phyloP scores from a whole-genome alignment of 352 stramenopile species.

The Phytophthora palmivora region DNA sequence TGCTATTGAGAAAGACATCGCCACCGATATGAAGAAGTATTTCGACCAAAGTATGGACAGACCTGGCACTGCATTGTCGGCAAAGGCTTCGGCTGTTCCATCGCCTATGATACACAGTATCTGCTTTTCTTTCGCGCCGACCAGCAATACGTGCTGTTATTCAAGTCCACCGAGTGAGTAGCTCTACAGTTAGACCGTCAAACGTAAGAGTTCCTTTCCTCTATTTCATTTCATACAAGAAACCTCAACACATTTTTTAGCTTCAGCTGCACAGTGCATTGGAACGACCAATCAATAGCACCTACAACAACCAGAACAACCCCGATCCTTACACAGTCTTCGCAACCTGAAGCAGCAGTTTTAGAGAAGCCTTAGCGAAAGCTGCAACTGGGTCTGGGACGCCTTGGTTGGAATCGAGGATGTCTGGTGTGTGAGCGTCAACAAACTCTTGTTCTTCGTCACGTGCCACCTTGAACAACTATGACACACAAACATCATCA shows the following conservation, averaged over 20 bases:
- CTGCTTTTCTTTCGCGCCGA: slow-evolving; percentile 89
- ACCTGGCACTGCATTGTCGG: slow-evolving; percentile 96
- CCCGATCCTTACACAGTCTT: slow-evolving; percentile 44
- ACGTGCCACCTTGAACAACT: slow-evolving; percentile 77
- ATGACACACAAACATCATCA: slow-evolving; percentile 6
- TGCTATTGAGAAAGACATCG: slow-evolving; percentile 94
- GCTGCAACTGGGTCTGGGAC: slow-evolving; percentile 50
- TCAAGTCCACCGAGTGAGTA: slow-evolving; percentile 81
- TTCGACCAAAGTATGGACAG: slow-evolving; percentile 96
- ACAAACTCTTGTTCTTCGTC: slow-evolving; percentile 83
- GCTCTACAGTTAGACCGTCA: slow-evolving; percentile 6
- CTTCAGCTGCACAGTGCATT: slow-evolving; percentile 30
- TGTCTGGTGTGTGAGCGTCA: slow-evolving; percentile 60
- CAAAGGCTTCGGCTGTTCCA: slow-evolving; percentile 90
- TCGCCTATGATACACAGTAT: slow-evolving; percentile 92
- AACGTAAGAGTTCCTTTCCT: slow-evolving; percentile 10
- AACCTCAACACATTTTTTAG: background rate
- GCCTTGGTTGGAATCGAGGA: slow-evolving; percentile 44
- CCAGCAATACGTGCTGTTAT: slow-evolving; percentile 84
- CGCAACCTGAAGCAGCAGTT: slow-evolving; percentile 61
- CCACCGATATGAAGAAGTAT: slow-evolving; percentile 99
- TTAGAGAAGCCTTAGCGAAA: slow-evolving; percentile 65
- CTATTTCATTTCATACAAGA: slow-evolving; percentile 18
- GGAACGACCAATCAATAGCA: slow-evolving; percentile 4
- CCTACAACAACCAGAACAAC: slow-evolving; percentile 2